Evolutionary conservation across 2,329 filamentous ascomycete genomes (phyloP), one percentile per base, ranked within the genome.

Genomic region (Aspergillus bombycis): DNA sequence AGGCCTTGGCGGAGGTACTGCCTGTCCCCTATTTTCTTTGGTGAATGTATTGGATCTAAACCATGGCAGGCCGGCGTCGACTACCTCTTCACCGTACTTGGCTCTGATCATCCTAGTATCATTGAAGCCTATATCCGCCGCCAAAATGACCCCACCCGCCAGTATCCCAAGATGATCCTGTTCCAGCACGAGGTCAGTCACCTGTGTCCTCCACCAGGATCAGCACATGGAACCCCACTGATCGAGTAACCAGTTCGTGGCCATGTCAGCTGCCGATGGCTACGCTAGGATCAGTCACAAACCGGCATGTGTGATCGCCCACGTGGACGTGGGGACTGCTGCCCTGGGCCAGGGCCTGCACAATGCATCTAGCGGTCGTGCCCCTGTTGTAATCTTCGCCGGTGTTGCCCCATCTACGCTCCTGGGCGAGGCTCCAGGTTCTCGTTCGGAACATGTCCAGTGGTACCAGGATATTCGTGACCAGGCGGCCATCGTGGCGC

Each of bases 401-500:
- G 63, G 63, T 16, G 52, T 65, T 3, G 57, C 63, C 9, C 63
- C 63, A 14, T 65, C 57, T 38, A 65, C 60, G 4, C 38, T 62
- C 19, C n/a, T 41, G 11, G 57, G 60, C 12, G 63, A 65, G n/a
- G 53, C 46, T 11, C 53, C 52, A 1, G 63, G 63, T 23, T 65
- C 63, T 1, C 60, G 63, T 6, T 60, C 63, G 1, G 63, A 65
- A 14, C 57, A 62, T 43, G 57, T 93, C 68, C 91, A 94, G 74
- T 94, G 91, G 90, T 88, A 93, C 28, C 91, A 94, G 72, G 90
- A 94, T 75, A 88, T 92, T 6, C 91, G 89, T 0, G 90, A 94
- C 71, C 91, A 94, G 75, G 90, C 89, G 71, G 84, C 87, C 65
- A 92, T 96, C 66, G 81, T 96, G 1, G 82, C 86, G 0, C 93